Percentiles rank a stretch among this genome's conserved stretches.
Evolutionary conservation across 305 asterid species (phyloP).

Genomic region (Nicotiana rustica): DNA sequence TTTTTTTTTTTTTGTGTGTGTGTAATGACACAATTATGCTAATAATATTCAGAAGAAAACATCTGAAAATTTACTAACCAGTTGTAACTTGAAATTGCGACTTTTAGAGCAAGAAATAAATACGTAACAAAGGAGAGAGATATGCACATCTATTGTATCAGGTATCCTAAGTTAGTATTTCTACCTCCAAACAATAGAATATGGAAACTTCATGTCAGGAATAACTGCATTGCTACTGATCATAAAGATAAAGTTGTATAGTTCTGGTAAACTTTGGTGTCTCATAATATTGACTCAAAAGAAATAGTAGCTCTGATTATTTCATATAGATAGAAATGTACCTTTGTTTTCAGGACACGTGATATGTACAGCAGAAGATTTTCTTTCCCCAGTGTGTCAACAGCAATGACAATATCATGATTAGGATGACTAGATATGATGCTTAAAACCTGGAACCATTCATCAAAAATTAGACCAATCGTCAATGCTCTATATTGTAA

Average conservation of each 20-base stretch:
- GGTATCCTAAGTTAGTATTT: not conserved
- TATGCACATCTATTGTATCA: not conserved
- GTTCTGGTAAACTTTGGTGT: slow-evolving; percentile 6
- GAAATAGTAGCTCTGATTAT: slow-evolving; percentile 8
- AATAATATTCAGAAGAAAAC: not conserved
- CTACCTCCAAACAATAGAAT: slow-evolving; percentile 26
- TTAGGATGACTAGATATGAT: slow-evolving; percentile 77
- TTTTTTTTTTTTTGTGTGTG: too few relatives aligned
- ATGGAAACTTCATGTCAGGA: not conserved
- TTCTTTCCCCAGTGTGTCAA: slow-evolving; percentile 89
- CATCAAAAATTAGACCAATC: not conserved
- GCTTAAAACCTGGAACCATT: slow-evolving; percentile 65
- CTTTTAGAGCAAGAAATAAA: slow-evolving; percentile 9
- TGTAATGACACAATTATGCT: not conserved
- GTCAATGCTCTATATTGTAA: not conserved
- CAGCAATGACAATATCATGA: slow-evolving; percentile 74
- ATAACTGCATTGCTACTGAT: not conserved
- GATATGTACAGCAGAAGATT: slow-evolving; percentile 80
- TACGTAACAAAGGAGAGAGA: not conserved
- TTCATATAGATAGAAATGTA: slow-evolving; percentile 37
- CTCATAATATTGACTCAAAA: not conserved
- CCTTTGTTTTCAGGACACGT: slow-evolving; percentile 67
- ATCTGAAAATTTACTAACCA: slow-evolving; percentile 1
- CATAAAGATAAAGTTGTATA: not conserved
- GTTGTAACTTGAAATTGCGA: not conserved